Evolutionary conservation across 176 grass and related monocot species (phyloP).

Genomic region (Stipa capillata): DNA sequence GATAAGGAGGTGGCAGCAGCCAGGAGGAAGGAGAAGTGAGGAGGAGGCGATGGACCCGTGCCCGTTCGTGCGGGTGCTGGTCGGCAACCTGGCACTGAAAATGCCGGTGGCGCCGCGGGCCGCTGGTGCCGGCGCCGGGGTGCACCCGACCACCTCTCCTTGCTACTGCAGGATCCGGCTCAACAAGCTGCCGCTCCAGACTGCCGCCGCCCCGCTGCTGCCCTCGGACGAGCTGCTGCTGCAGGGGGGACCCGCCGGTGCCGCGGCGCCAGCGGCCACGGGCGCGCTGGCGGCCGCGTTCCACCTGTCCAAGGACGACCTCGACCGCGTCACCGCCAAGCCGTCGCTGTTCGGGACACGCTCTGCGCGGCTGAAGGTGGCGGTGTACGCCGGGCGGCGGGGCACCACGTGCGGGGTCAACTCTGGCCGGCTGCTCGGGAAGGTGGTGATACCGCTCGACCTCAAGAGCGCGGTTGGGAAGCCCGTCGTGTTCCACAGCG

Average conservation of each 20-base stretch:
- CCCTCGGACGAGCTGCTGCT: constrained; percentile 7
- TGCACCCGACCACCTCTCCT: constrained; percentile 52
- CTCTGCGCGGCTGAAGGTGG: constrained; percentile 39
- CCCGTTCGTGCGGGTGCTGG: constrained; percentile 88
- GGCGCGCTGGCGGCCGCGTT: constrained; percentile 47
- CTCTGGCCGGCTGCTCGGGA: constrained; percentile 43
- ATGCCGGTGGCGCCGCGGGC: constrained; percentile 39
- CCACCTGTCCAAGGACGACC: constrained; percentile 55
- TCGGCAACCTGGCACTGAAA: constrained; percentile 76
- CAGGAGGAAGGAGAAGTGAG: not conserved
- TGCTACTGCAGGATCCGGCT: constrained; percentile 91
- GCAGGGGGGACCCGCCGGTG: no score
- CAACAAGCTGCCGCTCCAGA: constrained; percentile 58
- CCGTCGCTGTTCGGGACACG: constrained; percentile 29
- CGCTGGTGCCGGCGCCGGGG: constrained; percentile 31
- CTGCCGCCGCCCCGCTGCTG: constrained; percentile 32
- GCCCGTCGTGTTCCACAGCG: constrained; percentile 48
- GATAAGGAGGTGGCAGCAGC: not conserved
- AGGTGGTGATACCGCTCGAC: constrained; percentile 61
- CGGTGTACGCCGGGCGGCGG: constrained; percentile 45
- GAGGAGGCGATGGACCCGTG: constrained; percentile 72
- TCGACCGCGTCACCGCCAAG: constrained; percentile 42
- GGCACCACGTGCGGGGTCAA: constrained; percentile 36
- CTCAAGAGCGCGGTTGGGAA: constrained; percentile 27
- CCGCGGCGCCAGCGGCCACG: not conserved